phyloP scores from a whole-genome alignment of 2,329 filamentous ascomycete genomes.

The Penicillium sp. region DNA sequence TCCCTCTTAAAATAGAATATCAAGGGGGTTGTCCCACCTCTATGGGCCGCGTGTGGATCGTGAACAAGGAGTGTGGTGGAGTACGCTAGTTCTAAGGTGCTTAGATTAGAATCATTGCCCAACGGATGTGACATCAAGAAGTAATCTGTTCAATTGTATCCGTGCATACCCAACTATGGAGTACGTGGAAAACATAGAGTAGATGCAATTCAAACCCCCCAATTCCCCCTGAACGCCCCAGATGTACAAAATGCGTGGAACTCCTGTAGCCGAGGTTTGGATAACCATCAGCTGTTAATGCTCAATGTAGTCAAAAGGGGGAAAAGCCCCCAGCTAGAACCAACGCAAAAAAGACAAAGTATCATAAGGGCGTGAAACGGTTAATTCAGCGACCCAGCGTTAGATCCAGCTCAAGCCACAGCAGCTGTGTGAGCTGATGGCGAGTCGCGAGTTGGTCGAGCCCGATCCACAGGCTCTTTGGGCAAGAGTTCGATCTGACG shows the following conservation, averaged over 20 bases:
- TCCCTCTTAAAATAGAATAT: constrained; percentile 5
- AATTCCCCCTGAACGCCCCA: constrained; percentile 10
- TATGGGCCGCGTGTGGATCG: constrained; percentile 29
- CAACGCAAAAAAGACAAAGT: neutral
- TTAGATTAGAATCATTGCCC: constrained; percentile 19
- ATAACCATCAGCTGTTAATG: constrained; percentile 11
- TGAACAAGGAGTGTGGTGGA: constrained; percentile 22
- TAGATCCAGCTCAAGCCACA: constrained; percentile 25
- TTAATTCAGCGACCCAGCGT: constrained; percentile 16
- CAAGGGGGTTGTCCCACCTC: constrained; percentile 21
- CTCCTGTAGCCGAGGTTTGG: constrained; percentile 20
- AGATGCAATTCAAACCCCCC: constrained; percentile 1
- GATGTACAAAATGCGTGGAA: constrained; percentile 16
- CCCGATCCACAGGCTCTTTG: constrained; percentile 42
- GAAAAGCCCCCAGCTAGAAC: constrained; percentile 10
- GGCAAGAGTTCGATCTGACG: constrained; percentile 72
- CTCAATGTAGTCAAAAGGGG: constrained; percentile 19
- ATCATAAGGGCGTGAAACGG: constrained; percentile 14
- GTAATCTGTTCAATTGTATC: neutral
- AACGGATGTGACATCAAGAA: constrained; percentile 1
- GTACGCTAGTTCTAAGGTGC: constrained; percentile 19
- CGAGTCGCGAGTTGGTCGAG: constrained; percentile 29
- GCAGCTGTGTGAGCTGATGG: constrained; percentile 32
- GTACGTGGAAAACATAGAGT: neutral
- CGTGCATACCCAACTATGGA: neutral